A percentile compares a stretch with the other conserved stretches of the same genome.
These are phyloP conservation scores for Pseudozyma sp. DNA, from an alignment of 1,284 basidiomycete genomes.

Conservation along the genomic window DNA sequence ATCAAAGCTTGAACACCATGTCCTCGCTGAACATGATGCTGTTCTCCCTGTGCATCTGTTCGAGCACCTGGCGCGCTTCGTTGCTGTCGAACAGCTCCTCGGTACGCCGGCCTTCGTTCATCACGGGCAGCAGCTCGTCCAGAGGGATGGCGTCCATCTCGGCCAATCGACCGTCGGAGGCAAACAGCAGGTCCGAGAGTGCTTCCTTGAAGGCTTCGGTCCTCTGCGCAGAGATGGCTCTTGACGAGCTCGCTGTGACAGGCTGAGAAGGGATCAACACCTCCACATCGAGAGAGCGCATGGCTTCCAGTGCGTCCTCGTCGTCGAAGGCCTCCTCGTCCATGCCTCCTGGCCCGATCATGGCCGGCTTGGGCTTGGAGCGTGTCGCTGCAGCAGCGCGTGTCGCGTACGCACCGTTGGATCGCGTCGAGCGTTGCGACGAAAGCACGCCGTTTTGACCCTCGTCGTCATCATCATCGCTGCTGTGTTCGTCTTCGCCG, in stretches of 20 bases:
- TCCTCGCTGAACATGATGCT: conserved; percentile 80
- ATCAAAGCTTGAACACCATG: conserved; percentile 48
- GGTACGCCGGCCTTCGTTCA: conserved; percentile 82
- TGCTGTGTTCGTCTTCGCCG: conserved; percentile 40
- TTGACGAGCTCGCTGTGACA: conserved; percentile 17
- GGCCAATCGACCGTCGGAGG: conserved; percentile 68
- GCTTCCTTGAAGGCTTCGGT: conserved; percentile 70
- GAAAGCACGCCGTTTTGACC: conserved; percentile 22
- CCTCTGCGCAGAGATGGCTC: conserved; percentile 29
- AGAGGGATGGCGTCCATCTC: conserved; percentile 79
- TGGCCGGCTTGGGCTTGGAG: conserved; percentile 18
- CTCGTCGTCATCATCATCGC: conserved; percentile 49
- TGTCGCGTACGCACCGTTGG: conserved; percentile 57
- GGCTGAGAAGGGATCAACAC: conserved; percentile 29
- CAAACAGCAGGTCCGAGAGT: conserved; percentile 75
- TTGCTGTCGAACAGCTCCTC: conserved; percentile 80
- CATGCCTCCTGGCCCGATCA: conserved; percentile 43
- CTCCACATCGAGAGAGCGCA: conserved; percentile 56
- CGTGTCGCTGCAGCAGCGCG: conserved; percentile 42
- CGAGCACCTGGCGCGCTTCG: conserved; percentile 76
- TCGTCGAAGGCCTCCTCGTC: conserved; percentile 47
- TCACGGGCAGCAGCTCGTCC: conserved; percentile 77
- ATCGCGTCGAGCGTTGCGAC: conserved; percentile 34
- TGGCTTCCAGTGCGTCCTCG: conserved; percentile 49
- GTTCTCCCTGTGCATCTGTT: conserved; percentile 80